A percentile compares a stretch with the other conserved stretches of the same genome.
Evolutionary conservation across 345 rosid species (phyloP).

Genomic region (Salix purpurea): DNA sequence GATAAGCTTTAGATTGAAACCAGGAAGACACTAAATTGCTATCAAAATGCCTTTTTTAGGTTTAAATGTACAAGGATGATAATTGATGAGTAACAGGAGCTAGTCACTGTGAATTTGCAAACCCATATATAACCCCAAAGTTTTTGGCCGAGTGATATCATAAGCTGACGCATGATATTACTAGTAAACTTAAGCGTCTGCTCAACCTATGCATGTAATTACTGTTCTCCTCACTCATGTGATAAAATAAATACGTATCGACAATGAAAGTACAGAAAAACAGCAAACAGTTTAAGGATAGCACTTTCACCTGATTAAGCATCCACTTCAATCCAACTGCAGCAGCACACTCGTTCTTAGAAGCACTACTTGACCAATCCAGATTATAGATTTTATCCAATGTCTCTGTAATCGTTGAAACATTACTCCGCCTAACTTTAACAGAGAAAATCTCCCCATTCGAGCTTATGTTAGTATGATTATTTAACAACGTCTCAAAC

Average conservation of each 20-base stretch:
- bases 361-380: conserved; percentile 93
- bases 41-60: not conserved
- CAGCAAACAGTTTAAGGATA: not conserved
- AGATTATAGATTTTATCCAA: conserved; percentile 77
- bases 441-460: conserved; percentile 96
- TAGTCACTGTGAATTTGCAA: not conserved
- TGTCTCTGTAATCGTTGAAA: conserved; percentile 64
- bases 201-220: not conserved
- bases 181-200: not conserved
- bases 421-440: conserved; percentile 80
- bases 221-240: not conserved
- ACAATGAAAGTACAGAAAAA: not conserved
- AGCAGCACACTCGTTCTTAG: conserved; percentile 96
- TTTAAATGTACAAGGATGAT: not conserved
- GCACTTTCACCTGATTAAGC: conserved; percentile 85
- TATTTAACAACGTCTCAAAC: conserved; percentile 94
- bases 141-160: not conserved
- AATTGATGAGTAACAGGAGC: not conserved
- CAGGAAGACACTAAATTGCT: not conserved
- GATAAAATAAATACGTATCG: not conserved
- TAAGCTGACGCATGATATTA: not conserved
- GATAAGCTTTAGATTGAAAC: not conserved
- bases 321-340: conserved; percentile 99
- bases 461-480: conserved; percentile 92
- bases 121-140: not conserved